Evolutionary conservation across 164 flowering plant genomes (phyloP), one percentile per base, ranked within the genome.

Genomic region (Dillenia suffruticosa): DNA sequence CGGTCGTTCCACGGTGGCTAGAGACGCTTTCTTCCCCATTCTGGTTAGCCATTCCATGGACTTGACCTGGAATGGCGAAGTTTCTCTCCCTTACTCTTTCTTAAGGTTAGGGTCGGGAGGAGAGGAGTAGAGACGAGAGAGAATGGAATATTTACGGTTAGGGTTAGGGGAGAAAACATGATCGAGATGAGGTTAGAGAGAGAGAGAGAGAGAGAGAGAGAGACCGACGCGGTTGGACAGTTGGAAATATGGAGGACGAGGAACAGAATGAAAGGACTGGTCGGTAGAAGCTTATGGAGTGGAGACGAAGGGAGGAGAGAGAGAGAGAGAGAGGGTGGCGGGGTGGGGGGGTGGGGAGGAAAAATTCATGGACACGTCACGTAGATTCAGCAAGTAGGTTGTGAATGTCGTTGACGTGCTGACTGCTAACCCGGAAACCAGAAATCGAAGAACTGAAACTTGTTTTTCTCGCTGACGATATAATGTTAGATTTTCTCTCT

Each of bases 11-110:
- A 59, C 65, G 15, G 51, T 19, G 19, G 32, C 45, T 45, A 68
- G 56, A 12, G 68, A 44, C 24, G 63, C 65, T 26, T 49, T 68
- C 12, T 55, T 68, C 32, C 69, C 63, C 9, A 72, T 44, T 12
- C 60, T 60, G 2, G 74, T 51, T 10, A 65, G 65, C 79, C 72
- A 66, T 48, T 16, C 48, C 65, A 49, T 67, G 57, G 61, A 51
- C 44, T 56, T 44, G 45, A 56, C 46, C 46, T 49, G 48, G 6
- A 22, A 15, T 8, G 22, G 32, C 2, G 9, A 19, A 9, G 44
- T 44, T 26, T 12, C 12, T 26, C 22, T 44, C 8, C 16, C 13
- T 49, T 46, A 9, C 9, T 9, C 15, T 24, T 9, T 7, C 14
- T 6, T 24, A 8, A 1, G 40, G 8, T 22, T 22, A n/a, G 22